Percentiles rank a stretch among this genome's conserved stretches.
Conservation (phyloP, 495 filamentous ascomycete species). For the Bombardia bombarda region DNA sequence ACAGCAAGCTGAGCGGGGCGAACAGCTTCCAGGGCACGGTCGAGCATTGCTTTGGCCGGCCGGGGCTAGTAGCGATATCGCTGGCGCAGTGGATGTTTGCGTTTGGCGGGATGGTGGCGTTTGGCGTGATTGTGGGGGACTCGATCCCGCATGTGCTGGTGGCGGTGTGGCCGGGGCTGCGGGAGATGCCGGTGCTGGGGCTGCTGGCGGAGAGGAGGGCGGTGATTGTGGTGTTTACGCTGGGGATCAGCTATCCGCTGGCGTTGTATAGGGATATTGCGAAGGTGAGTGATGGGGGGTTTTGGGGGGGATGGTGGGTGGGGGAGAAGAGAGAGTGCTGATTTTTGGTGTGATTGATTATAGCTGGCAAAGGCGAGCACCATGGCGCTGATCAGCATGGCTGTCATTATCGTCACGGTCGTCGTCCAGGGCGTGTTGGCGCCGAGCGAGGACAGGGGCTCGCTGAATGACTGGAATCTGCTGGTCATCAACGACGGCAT, state of each 20-base stretch:
- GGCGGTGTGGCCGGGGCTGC: conserved; percentile 71
- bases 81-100: conserved; percentile 96
- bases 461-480: conserved; percentile 49
- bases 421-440: conserved; percentile 74
- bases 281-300: conserved; percentile 52
- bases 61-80: conserved; percentile 82
- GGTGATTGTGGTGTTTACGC: conserved; percentile 75
- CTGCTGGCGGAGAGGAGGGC: conserved; percentile 72
- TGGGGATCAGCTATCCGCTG: conserved; percentile 85
- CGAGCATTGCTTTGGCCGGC: conserved; percentile 83
- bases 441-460: conserved; percentile 59
- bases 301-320: not conserved
- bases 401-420: conserved; percentile 80
- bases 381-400: conserved; percentile 84
- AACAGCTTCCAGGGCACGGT: conserved; percentile 92
- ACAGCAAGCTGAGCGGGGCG: conserved; percentile 87
- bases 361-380: conserved; percentile 93
- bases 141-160: conserved; percentile 83
- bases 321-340: too few species aligned
- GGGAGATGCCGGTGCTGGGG: conserved; percentile 66
- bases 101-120: conserved; percentile 97
- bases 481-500: conserved; percentile 75
- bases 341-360: not conserved
- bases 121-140: conserved; percentile 94
- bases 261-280: conserved; percentile 94